These are phyloP conservation scores for Wickerhamomyces chambardii DNA, from an alignment of 805 yeast genomes.

Conservation along the genomic window DNA sequence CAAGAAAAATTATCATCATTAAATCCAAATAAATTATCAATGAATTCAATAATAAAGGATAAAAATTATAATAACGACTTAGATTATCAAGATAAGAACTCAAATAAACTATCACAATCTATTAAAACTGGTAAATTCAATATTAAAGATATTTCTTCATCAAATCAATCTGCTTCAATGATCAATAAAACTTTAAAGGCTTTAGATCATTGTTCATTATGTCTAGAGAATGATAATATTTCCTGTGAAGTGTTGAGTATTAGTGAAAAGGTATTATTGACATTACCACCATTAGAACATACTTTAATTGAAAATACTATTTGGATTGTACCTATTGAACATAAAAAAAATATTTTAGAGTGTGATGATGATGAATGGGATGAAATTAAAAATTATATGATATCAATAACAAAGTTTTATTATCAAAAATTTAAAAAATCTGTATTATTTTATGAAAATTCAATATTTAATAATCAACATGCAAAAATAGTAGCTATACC, in stretches of 20 bases:
- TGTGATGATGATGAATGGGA: slow-evolving; percentile 34
- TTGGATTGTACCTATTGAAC: slow-evolving; percentile 33
- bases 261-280: slow-evolving; percentile 27
- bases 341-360: slow-evolving; percentile 27
- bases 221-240: slow-evolving; percentile 21
- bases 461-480: slow-evolving; percentile 24
- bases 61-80: slow-evolving; percentile 26
- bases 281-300: slow-evolving; percentile 29
- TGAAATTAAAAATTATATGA: slow-evolving; percentile 34
- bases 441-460: slow-evolving; percentile 37
- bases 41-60: slow-evolving; percentile 27
- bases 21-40: slow-evolving; percentile 15
- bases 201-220: slow-evolving; percentile 26
- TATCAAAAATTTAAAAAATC: slow-evolving; percentile 20
- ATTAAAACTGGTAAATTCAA: slow-evolving; percentile 20
- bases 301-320: slow-evolving; percentile 23
- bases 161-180: slow-evolving; percentile 12
- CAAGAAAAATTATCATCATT: slow-evolving; percentile 20
- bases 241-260: slow-evolving; percentile 23
- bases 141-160: slow-evolving; percentile 12
- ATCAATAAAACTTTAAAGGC: slow-evolving; percentile 19
- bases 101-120: slow-evolving; percentile 24
- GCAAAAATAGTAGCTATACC: slow-evolving; percentile 36
- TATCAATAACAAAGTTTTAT: slow-evolving; percentile 29
- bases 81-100: slow-evolving; percentile 34